Conservation (phyloP, 148 eudicot species). For the Fallopia convolvulus region DNA sequence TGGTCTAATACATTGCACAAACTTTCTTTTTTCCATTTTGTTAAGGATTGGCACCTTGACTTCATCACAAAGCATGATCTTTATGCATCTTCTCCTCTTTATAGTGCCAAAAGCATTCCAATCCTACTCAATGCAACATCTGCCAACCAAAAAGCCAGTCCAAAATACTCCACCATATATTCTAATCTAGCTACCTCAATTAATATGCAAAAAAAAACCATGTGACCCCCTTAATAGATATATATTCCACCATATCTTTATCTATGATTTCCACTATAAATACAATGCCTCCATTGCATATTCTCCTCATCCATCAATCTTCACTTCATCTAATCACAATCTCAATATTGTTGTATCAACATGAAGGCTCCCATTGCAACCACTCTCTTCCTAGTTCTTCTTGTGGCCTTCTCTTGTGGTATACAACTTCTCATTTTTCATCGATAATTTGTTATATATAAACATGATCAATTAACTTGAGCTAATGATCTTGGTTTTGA, state of each 20-base stretch:
- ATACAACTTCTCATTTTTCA: neutral
- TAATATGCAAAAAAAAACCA: neutral
- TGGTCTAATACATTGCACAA: neutral
- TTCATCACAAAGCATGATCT: neutral
- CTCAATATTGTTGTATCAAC: neutral
- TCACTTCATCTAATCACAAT: neutral
- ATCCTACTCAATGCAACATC: neutral
- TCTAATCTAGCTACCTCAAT: neutral
- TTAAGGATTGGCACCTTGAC: neutral
- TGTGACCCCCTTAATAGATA: neutral
- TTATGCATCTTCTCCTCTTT: neutral
- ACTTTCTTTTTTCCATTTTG: neutral
- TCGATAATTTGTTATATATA: neutral
- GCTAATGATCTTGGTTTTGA: neutral
- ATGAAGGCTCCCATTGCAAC: constrained; percentile 5
- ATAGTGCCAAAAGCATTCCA: constrained; percentile 2
- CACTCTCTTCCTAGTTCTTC: constrained; percentile 8
- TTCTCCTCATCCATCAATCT: neutral
- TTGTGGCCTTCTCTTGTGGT: constrained; percentile 1
- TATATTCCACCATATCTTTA: neutral
- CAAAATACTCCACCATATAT: neutral
- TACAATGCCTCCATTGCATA: neutral
- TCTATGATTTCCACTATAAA: neutral
- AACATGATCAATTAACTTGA: too few species aligned
- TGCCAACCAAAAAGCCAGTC: constrained; percentile 1